Evolutionary conservation across 1,139 yeast genomes (phyloP).

Genomic region (Candida neerlandica): DNA sequence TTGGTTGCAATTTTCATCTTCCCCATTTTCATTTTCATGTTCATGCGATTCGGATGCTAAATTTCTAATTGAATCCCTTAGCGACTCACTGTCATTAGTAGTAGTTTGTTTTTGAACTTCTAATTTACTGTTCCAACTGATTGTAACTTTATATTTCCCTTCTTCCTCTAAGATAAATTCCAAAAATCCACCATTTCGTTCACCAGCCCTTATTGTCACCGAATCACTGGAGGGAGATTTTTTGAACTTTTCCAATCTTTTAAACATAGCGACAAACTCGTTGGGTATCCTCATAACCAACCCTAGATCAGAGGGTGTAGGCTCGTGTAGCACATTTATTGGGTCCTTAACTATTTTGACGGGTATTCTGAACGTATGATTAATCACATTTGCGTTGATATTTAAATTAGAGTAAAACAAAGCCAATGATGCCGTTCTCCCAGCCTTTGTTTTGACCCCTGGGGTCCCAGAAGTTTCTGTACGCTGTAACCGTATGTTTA

Average conservation of each 20-base stretch:
- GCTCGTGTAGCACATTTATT: conserved; percentile 50
- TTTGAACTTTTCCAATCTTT: conserved; percentile 59
- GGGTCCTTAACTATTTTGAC: conserved; percentile 52
- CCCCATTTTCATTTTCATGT: neutral
- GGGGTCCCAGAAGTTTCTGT: conserved; percentile 37
- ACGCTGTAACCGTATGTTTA: conserved; percentile 55
- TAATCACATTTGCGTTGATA: conserved; percentile 38
- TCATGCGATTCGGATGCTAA: neutral
- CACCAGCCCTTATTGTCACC: conserved; percentile 37
- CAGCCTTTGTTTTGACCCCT: conserved; percentile 24
- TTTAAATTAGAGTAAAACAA: conserved; percentile 47
- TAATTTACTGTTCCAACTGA: conserved; percentile 57
- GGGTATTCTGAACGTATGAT: conserved; percentile 62
- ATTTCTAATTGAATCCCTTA: conserved; percentile 19
- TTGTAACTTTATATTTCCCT: conserved; percentile 51
- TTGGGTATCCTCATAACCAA: conserved; percentile 53
- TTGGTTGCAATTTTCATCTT: conserved; percentile 13
- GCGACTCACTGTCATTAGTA: conserved; percentile 23
- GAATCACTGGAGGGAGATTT: conserved; percentile 34
- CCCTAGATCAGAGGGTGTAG: conserved; percentile 49
- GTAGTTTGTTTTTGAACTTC: conserved; percentile 35
- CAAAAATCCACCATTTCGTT: conserved; percentile 39
- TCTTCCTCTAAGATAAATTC: conserved; percentile 58
- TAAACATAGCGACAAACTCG: conserved; percentile 50
- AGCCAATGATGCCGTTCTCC: conserved; percentile 55